Evolutionary conservation across 768 basidiomycete genomes (phyloP).

Genomic region (Podaxis pistillaris): DNA sequence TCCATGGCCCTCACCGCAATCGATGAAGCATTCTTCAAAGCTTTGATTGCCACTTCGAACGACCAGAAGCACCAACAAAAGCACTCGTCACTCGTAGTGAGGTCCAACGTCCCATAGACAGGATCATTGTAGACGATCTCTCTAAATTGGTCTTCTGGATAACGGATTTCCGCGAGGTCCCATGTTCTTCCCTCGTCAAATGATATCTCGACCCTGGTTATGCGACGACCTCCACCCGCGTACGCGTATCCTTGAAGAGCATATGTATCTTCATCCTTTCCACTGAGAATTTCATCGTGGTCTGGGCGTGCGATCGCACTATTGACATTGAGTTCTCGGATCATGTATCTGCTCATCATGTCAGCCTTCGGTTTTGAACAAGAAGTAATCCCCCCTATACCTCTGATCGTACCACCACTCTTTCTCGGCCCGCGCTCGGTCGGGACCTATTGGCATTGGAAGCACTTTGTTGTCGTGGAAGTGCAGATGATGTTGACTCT

Average conservation of each 20-base stretch:
- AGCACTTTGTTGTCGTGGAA: constrained; percentile 58
- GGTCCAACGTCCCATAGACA: constrained; percentile 49
- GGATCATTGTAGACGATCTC: constrained; percentile 30
- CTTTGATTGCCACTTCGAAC: constrained; percentile 32
- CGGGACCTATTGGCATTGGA: constrained; percentile 50
- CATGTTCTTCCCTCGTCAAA: constrained; percentile 52
- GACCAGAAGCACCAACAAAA: constrained; percentile 68
- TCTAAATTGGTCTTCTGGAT: constrained; percentile 54
- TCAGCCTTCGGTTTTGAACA: background rate
- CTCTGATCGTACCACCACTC: constrained; percentile 57
- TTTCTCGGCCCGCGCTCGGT: constrained; percentile 47
- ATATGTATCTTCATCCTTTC: constrained; percentile 29
- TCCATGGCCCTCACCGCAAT: constrained; percentile 35
- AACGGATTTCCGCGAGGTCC: constrained; percentile 36
- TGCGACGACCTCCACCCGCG: constrained; percentile 55
- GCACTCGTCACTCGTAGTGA: constrained; percentile 46
- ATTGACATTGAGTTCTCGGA: constrained; percentile 60
- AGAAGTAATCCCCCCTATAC: constrained; percentile 16
- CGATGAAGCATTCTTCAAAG: background rate
- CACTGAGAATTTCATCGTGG: constrained; percentile 45
- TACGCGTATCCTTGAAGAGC: constrained; percentile 58
- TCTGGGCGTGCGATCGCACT: constrained; percentile 54
- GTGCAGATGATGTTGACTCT: constrained; percentile 53
- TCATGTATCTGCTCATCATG: constrained; percentile 30
- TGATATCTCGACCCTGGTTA: constrained; percentile 58